These are phyloP conservation scores for Aspergillus pseudonomiae DNA, from an alignment of 2,329 filamentous ascomycete species.

Conservation along the genomic window DNA sequence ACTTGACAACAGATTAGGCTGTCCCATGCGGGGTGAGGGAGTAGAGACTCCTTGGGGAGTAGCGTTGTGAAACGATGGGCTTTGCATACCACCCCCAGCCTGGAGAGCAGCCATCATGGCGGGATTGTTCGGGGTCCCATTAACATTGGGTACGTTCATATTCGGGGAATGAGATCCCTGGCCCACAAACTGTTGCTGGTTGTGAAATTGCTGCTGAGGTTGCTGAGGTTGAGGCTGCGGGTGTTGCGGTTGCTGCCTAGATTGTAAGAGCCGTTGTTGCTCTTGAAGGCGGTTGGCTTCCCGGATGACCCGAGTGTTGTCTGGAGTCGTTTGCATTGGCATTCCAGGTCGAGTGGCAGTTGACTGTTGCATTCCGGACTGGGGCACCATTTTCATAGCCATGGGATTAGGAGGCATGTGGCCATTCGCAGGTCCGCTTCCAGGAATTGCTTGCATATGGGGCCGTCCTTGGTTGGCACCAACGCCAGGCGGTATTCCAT, in stretches of 20 bases:
- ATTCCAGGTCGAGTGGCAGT: conserved; percentile 42
- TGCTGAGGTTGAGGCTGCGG: conserved; percentile 36
- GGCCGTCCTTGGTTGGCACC: conserved; percentile 42
- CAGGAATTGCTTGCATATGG: conserved; percentile 47
- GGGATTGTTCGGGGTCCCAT: conserved; percentile 44
- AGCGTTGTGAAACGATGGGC: conserved; percentile 46
- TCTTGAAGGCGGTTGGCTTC: conserved; percentile 53
- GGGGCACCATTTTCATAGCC: conserved; percentile 57
- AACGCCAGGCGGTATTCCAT: conserved; percentile 46
- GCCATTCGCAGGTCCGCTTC: conserved; percentile 49
- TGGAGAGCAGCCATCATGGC: conserved; percentile 51
- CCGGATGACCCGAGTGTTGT: conserved; percentile 51
- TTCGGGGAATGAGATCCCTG: conserved; percentile 51
- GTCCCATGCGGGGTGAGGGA: conserved; percentile 51
- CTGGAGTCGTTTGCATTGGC: conserved; percentile 58
- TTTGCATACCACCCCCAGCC: conserved; percentile 45
- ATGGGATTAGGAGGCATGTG: conserved; percentile 58
- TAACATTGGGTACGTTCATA: conserved; percentile 46
- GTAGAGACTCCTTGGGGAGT: conserved; percentile 45
- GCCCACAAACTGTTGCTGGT: conserved; percentile 43
- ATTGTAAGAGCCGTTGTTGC: conserved; percentile 65
- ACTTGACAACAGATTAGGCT: conserved; percentile 55
- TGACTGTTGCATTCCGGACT: conserved; percentile 62
- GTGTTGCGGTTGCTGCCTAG: conserved; percentile 42
- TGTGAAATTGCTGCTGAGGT: conserved; percentile 38